Percentiles rank a stretch among this genome's conserved stretches.
phyloP scores from a whole-genome alignment of 1,139 yeast genomes.

The Sugiyamaella neomexicana region DNA sequence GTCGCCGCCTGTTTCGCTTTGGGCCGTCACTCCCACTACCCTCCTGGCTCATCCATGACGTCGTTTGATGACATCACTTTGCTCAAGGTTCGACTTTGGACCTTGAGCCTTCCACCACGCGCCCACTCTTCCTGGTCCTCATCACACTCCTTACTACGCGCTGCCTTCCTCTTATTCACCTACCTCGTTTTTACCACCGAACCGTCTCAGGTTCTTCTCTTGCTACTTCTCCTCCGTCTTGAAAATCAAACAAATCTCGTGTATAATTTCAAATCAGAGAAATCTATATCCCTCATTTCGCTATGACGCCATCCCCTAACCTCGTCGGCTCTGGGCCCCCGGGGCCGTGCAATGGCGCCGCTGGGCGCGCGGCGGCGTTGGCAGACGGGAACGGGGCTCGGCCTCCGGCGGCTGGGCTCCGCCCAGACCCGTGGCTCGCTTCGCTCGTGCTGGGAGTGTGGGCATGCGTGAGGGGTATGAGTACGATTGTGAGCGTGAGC shows the following conservation, averaged over 20 bases:
- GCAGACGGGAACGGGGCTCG: too few species aligned
- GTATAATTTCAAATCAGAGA: neutral
- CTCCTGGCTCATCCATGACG: conserved; percentile 12
- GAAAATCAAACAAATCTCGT: conserved; percentile 1
- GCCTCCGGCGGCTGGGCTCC: too few species aligned
- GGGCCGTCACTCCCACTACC: neutral
- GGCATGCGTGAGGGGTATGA: too few species aligned
- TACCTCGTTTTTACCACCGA: neutral
- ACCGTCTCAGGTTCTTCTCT: neutral
- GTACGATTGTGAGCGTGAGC: too few species aligned
- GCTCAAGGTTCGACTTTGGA: conserved; percentile 10
- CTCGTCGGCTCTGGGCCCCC: too few species aligned
- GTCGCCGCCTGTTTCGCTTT: neutral
- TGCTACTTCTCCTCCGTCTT: neutral
- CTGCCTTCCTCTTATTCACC: neutral
- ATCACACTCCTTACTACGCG: neutral
- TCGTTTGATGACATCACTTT: conserved; percentile 16
- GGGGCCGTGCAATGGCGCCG: too few species aligned
- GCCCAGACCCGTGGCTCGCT: too few species aligned
- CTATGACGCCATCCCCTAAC: conserved; percentile 13
- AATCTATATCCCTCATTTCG: neutral
- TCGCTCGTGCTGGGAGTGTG: too few species aligned
- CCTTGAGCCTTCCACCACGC: neutral
- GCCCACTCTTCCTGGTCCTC: neutral
- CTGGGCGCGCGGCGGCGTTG: too few species aligned